These are phyloP conservation scores for Paramecium octaurelia DNA, from an alignment of 73 alveolate species.

Conservation along the genomic window DNA sequence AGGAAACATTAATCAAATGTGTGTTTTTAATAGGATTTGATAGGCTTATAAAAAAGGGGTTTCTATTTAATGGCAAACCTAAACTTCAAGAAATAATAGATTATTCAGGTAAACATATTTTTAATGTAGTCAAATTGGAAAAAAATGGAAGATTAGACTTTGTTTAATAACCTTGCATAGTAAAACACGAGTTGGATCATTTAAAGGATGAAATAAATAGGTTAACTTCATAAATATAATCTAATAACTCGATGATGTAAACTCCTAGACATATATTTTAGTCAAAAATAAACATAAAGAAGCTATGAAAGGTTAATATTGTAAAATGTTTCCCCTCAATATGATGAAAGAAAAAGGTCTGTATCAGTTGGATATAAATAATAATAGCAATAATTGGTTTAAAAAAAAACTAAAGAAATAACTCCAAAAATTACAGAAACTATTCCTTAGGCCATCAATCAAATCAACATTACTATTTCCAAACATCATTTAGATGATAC, in stretches of 20 bases:
- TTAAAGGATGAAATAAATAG: neutral
- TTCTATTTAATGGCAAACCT: neutral
- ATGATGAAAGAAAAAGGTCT: conserved; percentile 5
- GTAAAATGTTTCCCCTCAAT: neutral
- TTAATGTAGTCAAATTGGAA: neutral
- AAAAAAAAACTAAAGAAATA: conserved; percentile 1
- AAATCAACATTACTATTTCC: neutral
- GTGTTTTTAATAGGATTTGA: conserved; percentile 31
- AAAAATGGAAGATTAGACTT: neutral
- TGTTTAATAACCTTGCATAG: neutral
- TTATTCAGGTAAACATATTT: neutral
- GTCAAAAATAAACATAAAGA: neutral
- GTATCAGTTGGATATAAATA: conserved; percentile 4
- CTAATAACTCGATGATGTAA: neutral
- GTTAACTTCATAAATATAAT: neutral
- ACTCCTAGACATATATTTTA: neutral
- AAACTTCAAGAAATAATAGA: conserved; percentile 1
- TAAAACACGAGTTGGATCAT: neutral
- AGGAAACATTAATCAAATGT: neutral
- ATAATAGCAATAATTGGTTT: neutral
- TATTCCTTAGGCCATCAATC: neutral
- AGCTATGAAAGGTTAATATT: neutral
- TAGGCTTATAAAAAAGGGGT: neutral
- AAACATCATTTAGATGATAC: conserved; percentile 43
- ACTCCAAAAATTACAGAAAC: conserved; percentile 28